Evolutionary conservation across 352 stramenopile species (phyloP), one percentile per base, ranked within the genome.

Genomic region (Globisporangium perplexum): DNA sequence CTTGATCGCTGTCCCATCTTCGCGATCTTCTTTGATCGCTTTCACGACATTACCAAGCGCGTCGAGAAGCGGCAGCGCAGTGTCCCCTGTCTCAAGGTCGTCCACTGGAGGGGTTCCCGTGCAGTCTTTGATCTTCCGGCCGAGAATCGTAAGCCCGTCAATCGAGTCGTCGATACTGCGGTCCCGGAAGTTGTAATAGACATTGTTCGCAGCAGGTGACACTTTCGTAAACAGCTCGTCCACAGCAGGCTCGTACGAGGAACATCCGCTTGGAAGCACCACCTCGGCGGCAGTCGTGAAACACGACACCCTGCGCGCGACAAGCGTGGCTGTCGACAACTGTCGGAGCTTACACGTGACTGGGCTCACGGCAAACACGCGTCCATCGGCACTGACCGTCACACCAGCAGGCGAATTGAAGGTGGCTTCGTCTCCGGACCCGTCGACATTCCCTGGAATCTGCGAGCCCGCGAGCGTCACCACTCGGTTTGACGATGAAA

Each of bases 101-200:
- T 97, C 88, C 4, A 80, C 62, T 4, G 95, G 94, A 10, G 93
- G 91, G 31, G 85, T 85, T 4, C 93, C 95, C 3, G 96, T 87
- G 68, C 96, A 99, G 47, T 96, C 83, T 50, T 97, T 95, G 33
- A 97, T 74, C 15, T 63, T 83, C 41, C 90, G 59, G 66, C 89
- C 65, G 59, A 64, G 59, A 45, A 91, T 22, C 61, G 72, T 77
- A 53, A 57, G 47, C 48, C 70, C 65, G 51, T 77, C 56, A 14
- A 88, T 64, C 18, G 73, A 57, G 51, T 88, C 63, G 12, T 31
- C 31, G 12, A 70, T 55, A 18, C 59, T 36, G 4, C 80, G 78
- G 35, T 85, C 71, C 0, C 69, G 61, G 46, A 83, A 93, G 68
- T 97, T 98, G 74, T 98, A 97, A 55, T 96, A 93, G 24, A 98